A percentile compares a stretch with the other conserved stretches of the same genome.
Conservation (phyloP, 2,329 filamentous ascomycete species). For the Orbilia javanica region DNA sequence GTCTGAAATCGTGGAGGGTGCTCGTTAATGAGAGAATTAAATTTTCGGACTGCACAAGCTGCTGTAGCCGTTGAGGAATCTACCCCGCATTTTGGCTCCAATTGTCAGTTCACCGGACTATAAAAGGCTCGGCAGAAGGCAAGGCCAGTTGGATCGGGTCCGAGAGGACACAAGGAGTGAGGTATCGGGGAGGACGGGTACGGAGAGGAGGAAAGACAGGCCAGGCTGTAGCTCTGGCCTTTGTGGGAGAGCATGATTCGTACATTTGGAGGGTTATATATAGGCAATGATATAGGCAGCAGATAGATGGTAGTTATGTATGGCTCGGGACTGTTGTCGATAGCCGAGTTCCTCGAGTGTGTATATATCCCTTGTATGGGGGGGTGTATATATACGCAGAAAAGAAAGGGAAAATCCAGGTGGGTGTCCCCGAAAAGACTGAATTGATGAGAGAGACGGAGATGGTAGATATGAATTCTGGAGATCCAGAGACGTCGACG, state of each 20-base stretch:
- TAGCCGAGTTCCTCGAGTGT: conserved; percentile 6
- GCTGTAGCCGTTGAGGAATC: conserved; percentile 29
- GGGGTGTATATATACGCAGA: not conserved
- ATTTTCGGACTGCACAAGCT: conserved; percentile 35
- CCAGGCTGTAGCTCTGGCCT: not conserved
- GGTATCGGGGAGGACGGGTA: conserved; percentile 15
- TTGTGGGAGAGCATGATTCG: conserved; percentile 12
- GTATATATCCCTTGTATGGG: not conserved
- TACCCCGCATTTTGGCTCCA: conserved; percentile 59
- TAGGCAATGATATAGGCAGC: no score
- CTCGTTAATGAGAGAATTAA: conserved; percentile 56
- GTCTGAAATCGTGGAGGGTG: conserved; percentile 39
- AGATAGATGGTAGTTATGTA: not conserved
- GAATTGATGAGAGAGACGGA: not conserved
- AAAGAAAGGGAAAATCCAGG: not conserved
- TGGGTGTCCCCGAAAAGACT: not conserved
- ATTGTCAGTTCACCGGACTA: conserved; percentile 55
- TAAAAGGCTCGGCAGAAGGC: conserved; percentile 21
- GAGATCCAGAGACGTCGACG: conserved; percentile 23
- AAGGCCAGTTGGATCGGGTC: conserved; percentile 21
- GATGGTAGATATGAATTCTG: not conserved
- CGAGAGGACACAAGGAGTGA: conserved; percentile 4
- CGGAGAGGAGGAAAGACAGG: not conserved
- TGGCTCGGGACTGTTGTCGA: conserved; percentile 1
- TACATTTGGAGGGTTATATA: conserved; percentile 21